These are phyloP conservation scores for Microdochium trichocladiopsis DNA, from an alignment of 2,329 filamentous ascomycete species.

Conservation along the genomic window DNA sequence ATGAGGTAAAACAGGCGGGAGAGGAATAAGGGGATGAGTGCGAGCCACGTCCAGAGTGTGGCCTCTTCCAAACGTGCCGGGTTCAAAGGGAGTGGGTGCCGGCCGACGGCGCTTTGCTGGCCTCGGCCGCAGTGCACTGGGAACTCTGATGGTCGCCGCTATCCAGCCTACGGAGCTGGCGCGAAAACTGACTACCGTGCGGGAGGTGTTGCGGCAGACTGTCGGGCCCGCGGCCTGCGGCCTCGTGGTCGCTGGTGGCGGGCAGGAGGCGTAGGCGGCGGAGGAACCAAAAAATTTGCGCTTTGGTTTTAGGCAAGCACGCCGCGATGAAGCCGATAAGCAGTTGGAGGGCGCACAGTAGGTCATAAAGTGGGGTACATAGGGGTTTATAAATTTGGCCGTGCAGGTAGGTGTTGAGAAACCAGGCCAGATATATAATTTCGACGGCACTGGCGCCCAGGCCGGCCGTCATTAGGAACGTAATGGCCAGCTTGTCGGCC, in stretches of 20 bases:
- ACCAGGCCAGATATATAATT: not conserved
- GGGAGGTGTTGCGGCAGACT: not conserved
- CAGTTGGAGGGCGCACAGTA: not conserved
- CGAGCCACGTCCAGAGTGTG: too few relatives aligned
- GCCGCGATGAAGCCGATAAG: not conserved
- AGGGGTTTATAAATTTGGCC: not conserved
- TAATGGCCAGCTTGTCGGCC: not conserved
- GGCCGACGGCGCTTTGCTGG: not conserved
- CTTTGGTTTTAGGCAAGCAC: not conserved
- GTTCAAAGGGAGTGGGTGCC: too few relatives aligned
- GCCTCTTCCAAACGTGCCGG: too few relatives aligned
- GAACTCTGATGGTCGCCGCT: not conserved
- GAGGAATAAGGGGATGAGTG: not conserved
- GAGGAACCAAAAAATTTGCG: not conserved
- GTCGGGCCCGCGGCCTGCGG: not conserved
- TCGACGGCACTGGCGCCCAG: not conserved
- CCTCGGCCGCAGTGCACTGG: not conserved
- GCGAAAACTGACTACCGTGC: not conserved
- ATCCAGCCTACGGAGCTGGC: not conserved
- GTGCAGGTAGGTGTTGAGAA: not conserved
- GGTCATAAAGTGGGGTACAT: not conserved
- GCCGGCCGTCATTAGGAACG: not conserved
- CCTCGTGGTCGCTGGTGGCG: not conserved
- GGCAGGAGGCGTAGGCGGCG: not conserved
- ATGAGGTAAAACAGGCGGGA: not conserved